phyloP scores from a whole-genome alignment of 2,329 filamentous ascomycete genomes.

The Xylariaceae sp. region DNA sequence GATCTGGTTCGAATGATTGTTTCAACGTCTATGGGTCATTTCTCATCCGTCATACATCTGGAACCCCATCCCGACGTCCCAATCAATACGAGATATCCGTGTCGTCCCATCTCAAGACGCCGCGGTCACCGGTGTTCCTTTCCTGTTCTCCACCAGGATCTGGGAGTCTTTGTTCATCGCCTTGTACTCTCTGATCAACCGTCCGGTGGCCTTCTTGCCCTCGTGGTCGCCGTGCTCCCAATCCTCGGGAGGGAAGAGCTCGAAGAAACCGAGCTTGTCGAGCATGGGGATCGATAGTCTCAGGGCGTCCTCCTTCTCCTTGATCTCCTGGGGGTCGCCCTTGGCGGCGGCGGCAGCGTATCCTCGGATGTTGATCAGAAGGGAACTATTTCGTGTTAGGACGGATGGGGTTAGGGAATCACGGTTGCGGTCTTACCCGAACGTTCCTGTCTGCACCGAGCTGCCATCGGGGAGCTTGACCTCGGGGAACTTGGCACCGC shows the following conservation, averaged over 20 bases:
- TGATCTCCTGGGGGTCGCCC: constrained; percentile 15
- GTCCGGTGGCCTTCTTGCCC: constrained; percentile 21
- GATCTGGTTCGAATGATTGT: too few species aligned
- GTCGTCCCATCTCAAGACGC: too few species aligned
- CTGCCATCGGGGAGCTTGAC: constrained; percentile 26
- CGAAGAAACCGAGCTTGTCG: constrained; percentile 25
- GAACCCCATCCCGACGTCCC: too few species aligned
- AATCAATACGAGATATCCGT: too few species aligned
- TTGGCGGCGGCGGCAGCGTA: constrained; percentile 24
- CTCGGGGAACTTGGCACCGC: constrained; percentile 24
- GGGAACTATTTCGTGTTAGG: neutral
- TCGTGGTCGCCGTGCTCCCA: constrained; percentile 24
- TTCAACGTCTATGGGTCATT: too few species aligned
- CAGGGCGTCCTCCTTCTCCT: constrained; percentile 19
- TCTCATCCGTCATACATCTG: too few species aligned
- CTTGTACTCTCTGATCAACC: constrained; percentile 23
- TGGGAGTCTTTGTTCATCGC: constrained; percentile 14
- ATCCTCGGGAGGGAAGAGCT: constrained; percentile 25
- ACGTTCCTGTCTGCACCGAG: constrained; percentile 28
- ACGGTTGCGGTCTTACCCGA: constrained; percentile 18
- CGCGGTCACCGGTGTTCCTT: too few species aligned
- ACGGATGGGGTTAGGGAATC: too few species aligned
- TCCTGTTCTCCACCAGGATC: constrained; percentile 10
- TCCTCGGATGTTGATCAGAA: constrained; percentile 25
- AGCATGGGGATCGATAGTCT: constrained; percentile 21